phyloP scores from a whole-genome alignment of 345 rosid species.

The Boechera divaricarpa region DNA sequence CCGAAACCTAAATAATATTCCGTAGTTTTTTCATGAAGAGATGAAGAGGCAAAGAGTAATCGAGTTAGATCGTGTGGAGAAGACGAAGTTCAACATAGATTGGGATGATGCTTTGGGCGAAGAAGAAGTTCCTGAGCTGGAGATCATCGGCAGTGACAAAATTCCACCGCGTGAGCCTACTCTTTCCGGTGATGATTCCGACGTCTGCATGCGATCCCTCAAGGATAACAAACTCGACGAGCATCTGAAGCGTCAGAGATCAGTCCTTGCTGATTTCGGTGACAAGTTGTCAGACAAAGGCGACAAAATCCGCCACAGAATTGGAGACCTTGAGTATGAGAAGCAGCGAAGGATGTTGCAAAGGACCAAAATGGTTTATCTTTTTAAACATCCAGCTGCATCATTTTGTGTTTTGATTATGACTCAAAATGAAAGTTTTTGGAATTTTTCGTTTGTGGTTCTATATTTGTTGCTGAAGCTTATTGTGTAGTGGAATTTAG shows the following conservation, averaged over 20 bases:
- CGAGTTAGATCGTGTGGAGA: conserved; percentile 34
- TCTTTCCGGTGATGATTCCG: conserved; percentile 32
- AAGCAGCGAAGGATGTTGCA: conserved; percentile 48
- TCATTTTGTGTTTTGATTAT: not conserved
- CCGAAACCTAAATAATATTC: not conserved
- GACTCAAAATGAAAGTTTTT: not conserved
- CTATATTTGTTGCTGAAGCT: not conserved
- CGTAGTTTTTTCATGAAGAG: not conserved
- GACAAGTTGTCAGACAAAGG: conserved; percentile 58
- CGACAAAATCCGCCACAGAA: conserved; percentile 43
- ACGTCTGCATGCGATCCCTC: conserved; percentile 30
- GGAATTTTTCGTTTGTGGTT: not conserved
- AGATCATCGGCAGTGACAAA: conserved; percentile 38
- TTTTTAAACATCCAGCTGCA: not conserved
- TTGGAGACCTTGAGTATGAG: conserved; percentile 62
- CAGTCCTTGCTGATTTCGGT: not conserved
- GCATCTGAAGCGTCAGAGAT: conserved; percentile 42
- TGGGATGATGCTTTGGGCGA: conserved; percentile 46
- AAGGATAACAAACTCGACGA: conserved; percentile 50
- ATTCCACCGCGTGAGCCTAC: conserved; percentile 20
- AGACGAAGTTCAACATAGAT: conserved; percentile 48
- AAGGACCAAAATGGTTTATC: conserved; percentile 46
- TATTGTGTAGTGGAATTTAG: not conserved
- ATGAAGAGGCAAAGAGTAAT: conserved; percentile 44
- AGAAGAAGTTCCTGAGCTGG: conserved; percentile 44